Evolutionary conservation across 345 rosid species (phyloP).

Genomic region (Clarkia xantiana): DNA sequence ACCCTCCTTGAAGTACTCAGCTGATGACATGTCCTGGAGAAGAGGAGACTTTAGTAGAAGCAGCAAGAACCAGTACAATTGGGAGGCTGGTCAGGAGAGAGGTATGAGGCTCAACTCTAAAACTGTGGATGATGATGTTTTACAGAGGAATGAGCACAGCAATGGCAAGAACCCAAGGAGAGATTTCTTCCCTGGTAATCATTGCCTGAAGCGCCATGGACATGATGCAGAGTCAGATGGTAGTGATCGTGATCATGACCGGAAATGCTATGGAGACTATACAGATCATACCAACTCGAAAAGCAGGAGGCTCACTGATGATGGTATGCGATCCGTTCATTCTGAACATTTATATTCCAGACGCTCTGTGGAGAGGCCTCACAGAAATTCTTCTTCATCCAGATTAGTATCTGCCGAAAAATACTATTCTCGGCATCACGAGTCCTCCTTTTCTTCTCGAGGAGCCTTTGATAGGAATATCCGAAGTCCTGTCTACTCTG

Average conservation of each 20-base stretch:
- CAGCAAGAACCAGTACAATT: conserved; percentile 28
- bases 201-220: conserved; percentile 55
- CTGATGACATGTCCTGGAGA: conserved; percentile 42
- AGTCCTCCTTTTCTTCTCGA: conserved; percentile 49
- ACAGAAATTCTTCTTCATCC: conserved; percentile 51
- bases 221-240: conserved; percentile 52
- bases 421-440: conserved; percentile 59
- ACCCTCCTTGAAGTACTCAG: conserved; percentile 37
- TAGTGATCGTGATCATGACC: conserved; percentile 30
- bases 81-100: conserved; percentile 54
- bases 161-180: conserved; percentile 48
- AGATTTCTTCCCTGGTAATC: neutral
- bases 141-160: conserved; percentile 43
- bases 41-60: conserved; percentile 46
- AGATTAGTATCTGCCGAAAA: conserved; percentile 50
- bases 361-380: conserved; percentile 46
- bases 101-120: conserved; percentile 55
- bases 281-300: conserved; percentile 33
- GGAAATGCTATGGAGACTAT: conserved; percentile 40
- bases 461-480: conserved; percentile 60
- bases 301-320: conserved; percentile 71
- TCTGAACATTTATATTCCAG: conserved; percentile 43
- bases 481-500: conserved; percentile 59
- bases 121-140: conserved; percentile 51
- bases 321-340: conserved; percentile 36